Evolutionary conservation across 768 basidiomycete species (phyloP), one percentile per base, ranked within the genome.

Genomic region (Hortiboletus flavorubellus): DNA sequence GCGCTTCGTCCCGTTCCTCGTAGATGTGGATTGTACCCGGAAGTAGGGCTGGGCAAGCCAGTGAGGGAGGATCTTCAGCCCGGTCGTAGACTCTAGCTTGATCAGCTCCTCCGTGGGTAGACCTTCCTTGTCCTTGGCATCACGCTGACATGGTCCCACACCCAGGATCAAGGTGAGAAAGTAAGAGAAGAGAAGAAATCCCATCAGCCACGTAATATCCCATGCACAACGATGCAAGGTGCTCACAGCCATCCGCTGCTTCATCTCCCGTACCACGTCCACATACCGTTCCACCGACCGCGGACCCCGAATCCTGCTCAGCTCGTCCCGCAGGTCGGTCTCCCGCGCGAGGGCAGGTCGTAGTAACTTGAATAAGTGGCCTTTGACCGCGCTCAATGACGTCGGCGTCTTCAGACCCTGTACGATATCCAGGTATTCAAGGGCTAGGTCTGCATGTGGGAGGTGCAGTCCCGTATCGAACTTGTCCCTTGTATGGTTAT

Each of bases 291-390:
- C 67, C 12, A 64, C 40, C 37, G 53, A 53, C 23, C 45, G 62
- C 54, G 64, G 61, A 44, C 54, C 71, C 21, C 64, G 69, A 33
- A 83, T 71, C 45, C 72, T 76, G 7, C 91, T 90, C 18, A 98
- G 72, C 64, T 74, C 74, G 53, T 91, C 85, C 40, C 96, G 76
- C 55, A 97, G 68, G 65, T 94, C 93, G 2, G 72, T 76, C 61
- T 91, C 84, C 47, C 75, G 68, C 21, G 64, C 73, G 33, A 98
- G 74, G 0, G 85, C 88, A 0, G 92, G 92, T 0, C 87, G 85
- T 73, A 97, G 80, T 34, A 99, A 70, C 72, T 97, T 92, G 81
- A 97, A 99, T 34, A 99, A 68, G 66, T 99, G 96, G 0, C 91
- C 87, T 65, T 96, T 96, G 61, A 98, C 81, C 0, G 89, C 91